Evolutionary conservation across 768 basidiomycete species (phyloP), one percentile per base, ranked within the genome.

Genomic region (Dentipellis fragilis): DNA sequence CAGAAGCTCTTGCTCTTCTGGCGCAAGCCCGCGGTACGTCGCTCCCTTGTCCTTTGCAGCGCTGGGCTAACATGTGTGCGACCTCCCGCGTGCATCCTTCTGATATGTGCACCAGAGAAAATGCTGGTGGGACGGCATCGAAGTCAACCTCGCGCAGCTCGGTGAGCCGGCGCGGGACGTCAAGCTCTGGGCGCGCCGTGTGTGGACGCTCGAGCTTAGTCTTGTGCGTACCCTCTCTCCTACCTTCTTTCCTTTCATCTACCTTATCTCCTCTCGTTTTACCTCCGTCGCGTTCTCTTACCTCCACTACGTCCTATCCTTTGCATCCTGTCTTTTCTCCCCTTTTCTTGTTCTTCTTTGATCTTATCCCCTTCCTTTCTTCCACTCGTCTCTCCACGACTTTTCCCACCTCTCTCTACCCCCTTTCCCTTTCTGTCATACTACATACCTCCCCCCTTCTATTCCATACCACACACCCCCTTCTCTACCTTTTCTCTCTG

Each of bases 121-220:
- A 74, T 98, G 95, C 72, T 99, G 96, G 96, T 99, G 96, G 96
- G 96, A 99, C 63, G 95, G 95, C 10, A 76, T 93, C 39, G 93
- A 95, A 61, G 83, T 95, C 17, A 89, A 96, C 54, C 67, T 97
- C 45, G 81, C 87, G 8, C 75, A 78, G 4, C 67, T 74, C 1
- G 81, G 73, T 4, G 77, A 76, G 38, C 71, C 77, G 7, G 72
- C 77, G 9, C 74, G 78, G 63, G 72, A 69, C 10, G 80, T 94
- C 62, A 97, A 97, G 71, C 78, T 99, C 48, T 98, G 96, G 95
- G 93, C 95, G 17, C 80, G 96, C 56, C 76, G 96, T 56, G 96
- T 99, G 14, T 99, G 96, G 96, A 99, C 96, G 10, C 76, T 99
- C 56, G 96, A 99, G 74, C 78, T 98, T 57, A 93, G 91, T 69